These are phyloP conservation scores for Cercospora sojina DNA, from an alignment of 2,329 filamentous ascomycete genomes.

Conservation along the genomic window DNA sequence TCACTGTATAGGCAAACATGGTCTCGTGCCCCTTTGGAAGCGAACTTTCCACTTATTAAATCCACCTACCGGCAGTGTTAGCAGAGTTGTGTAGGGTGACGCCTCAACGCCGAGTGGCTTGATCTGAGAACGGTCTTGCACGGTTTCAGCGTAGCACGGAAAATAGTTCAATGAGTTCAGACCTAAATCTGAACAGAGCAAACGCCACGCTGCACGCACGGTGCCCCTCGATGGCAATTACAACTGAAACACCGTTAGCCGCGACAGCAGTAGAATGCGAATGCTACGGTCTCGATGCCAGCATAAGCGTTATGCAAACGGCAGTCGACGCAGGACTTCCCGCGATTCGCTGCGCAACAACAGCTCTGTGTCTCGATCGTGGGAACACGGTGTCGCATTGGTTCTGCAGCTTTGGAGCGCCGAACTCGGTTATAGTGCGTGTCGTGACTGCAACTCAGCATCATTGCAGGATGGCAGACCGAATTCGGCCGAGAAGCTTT, in stretches of 20 bases:
- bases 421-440: background rate
- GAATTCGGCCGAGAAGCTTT: background rate
- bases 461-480: background rate
- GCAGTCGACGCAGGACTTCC: background rate
- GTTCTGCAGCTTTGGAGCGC: background rate
- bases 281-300: background rate
- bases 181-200: background rate
- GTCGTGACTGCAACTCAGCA: background rate
- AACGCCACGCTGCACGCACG: background rate
- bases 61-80: background rate
- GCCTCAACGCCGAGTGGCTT: slow-evolving; percentile 2
- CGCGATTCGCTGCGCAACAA: background rate
- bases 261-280: background rate
- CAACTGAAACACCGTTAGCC: background rate
- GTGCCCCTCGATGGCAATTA: background rate
- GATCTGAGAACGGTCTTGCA: background rate
- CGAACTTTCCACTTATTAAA: slow-evolving; percentile 3
- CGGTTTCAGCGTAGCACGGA: slow-evolving; percentile 6
- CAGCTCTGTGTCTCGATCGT: background rate
- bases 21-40: slow-evolving; percentile 6
- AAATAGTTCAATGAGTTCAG: slow-evolving; percentile 1
- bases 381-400: background rate
- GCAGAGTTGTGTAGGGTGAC: slow-evolving; percentile 3
- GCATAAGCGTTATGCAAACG: background rate
- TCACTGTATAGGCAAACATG: slow-evolving; percentile 5